phyloP scores from a whole-genome alignment of 2,329 filamentous ascomycete genomes.

The Hypoxylon sp. region DNA sequence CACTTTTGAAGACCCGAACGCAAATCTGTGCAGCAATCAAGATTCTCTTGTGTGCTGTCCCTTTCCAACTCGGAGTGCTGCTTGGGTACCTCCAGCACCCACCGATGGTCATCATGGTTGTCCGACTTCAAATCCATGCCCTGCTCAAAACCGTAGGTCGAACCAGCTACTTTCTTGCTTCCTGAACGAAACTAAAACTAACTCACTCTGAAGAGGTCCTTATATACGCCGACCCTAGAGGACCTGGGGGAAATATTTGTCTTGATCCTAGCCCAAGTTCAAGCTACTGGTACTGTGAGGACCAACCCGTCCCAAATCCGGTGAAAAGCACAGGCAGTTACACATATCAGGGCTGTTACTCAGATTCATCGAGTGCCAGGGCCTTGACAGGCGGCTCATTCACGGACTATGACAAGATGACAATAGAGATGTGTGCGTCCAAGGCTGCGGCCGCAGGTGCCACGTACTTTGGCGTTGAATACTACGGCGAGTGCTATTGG shows the following conservation, averaged over 20 bases:
- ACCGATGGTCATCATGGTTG: neutral
- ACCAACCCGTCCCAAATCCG: neutral
- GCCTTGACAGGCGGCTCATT: neutral
- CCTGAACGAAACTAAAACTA: neutral
- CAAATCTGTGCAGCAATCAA: neutral
- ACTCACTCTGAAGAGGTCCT: neutral
- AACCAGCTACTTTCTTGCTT: neutral
- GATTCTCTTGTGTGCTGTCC: neutral
- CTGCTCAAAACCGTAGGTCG: neutral
- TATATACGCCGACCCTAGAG: neutral
- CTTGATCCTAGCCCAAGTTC: neutral
- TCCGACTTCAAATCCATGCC: neutral
- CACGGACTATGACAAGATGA: neutral
- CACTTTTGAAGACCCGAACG: neutral
- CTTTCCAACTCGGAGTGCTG: neutral
- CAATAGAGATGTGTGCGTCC: neutral
- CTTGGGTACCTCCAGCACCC: neutral
- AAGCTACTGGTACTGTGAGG: neutral
- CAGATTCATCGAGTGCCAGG: neutral
- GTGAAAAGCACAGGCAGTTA: neutral
- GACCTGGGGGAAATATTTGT: neutral
- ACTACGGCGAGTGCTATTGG: neutral
- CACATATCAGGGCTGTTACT: neutral
- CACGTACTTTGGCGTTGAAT: neutral
- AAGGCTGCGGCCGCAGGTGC: neutral